A percentile compares a stretch with the other conserved stretches of the same genome.
phyloP scores from a whole-genome alignment of 2,329 filamentous ascomycete genomes.

The Grosmannia serpens region DNA sequence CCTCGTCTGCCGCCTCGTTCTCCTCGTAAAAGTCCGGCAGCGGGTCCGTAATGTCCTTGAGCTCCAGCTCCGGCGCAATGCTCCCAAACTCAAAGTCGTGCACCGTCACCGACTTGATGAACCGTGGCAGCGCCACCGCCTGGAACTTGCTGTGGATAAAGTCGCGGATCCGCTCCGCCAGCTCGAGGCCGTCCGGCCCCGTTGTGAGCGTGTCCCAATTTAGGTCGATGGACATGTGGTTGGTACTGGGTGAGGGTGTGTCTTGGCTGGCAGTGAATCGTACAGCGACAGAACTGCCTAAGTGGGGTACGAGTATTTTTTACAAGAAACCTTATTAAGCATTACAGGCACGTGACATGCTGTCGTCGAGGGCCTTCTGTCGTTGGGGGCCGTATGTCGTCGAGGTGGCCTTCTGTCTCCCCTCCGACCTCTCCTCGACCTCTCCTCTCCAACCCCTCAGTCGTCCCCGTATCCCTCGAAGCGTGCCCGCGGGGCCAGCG shows the following conservation, averaged over 20 bases:
- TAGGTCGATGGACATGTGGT: slow-evolving; percentile 85
- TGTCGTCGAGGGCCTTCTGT: too few relatives aligned
- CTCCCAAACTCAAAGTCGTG: slow-evolving; percentile 89
- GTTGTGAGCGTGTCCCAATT: slow-evolving; percentile 90
- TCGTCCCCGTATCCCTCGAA: slow-evolving; percentile 7
- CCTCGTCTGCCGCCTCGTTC: slow-evolving; percentile 34
- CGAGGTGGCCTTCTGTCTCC: too few relatives aligned
- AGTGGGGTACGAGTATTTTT: too few relatives aligned
- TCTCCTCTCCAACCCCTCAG: neutral
- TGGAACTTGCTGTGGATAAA: slow-evolving; percentile 97
- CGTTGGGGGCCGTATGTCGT: too few relatives aligned
- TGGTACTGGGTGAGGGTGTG: too few relatives aligned
- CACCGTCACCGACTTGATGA: slow-evolving; percentile 92
- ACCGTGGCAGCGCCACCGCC: slow-evolving; percentile 77
- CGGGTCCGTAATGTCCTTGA: slow-evolving; percentile 95
- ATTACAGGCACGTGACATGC: too few relatives aligned
- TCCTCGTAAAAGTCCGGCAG: slow-evolving; percentile 94
- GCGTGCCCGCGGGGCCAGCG: slow-evolving; percentile 9
- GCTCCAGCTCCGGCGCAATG: slow-evolving; percentile 71
- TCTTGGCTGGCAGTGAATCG: too few relatives aligned
- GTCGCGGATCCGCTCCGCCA: slow-evolving; percentile 76
- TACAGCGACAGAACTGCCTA: too few relatives aligned
- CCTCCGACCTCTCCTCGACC: too few relatives aligned
- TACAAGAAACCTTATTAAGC: too few relatives aligned
- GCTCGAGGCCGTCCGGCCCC: slow-evolving; percentile 72